Conservation (phyloP, 2,329 filamentous ascomycete genomes). For the Ophiostoma montium region DNA sequence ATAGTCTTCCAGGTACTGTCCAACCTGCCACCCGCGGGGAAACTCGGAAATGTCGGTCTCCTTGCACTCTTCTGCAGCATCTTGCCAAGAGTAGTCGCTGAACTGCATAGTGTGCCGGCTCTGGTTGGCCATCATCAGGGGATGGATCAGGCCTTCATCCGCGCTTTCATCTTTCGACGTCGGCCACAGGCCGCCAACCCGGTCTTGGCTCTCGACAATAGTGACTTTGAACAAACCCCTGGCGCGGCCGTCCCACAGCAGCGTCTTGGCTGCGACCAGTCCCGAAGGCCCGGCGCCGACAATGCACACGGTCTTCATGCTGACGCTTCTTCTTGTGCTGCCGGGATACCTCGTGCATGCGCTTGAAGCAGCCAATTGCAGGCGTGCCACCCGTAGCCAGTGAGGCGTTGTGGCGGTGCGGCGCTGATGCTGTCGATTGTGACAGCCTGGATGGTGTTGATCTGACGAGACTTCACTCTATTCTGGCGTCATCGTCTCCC, state of each 20-base stretch:
- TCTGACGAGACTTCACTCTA: too few species aligned
- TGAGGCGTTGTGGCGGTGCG: too few species aligned
- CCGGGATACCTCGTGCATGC: not conserved
- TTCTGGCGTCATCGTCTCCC: too few species aligned
- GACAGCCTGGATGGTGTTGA: too few species aligned
- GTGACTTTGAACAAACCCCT: slow-evolving; percentile 47
- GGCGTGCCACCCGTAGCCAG: not conserved
- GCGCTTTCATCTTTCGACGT: slow-evolving; percentile 28
- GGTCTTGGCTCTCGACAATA: slow-evolving; percentile 51
- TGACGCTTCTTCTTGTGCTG: not conserved
- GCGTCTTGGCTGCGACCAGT: slow-evolving; percentile 57
- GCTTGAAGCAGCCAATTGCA: too few species aligned
- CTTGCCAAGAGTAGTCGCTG: slow-evolving; percentile 58
- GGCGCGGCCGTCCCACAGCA: slow-evolving; percentile 44
- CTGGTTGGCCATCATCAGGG: slow-evolving; percentile 59
- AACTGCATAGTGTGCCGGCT: slow-evolving; percentile 63
- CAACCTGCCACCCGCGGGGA: slow-evolving; percentile 64
- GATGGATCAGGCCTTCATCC: slow-evolving; percentile 39
- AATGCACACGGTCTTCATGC: slow-evolving; percentile 1
- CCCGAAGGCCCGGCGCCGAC: slow-evolving; percentile 43
- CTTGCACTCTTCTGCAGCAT: slow-evolving; percentile 15
- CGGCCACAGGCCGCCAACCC: slow-evolving; percentile 71
- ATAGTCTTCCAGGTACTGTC: slow-evolving; percentile 57
- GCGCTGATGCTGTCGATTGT: too few species aligned
- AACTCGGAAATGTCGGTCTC: slow-evolving; percentile 38